These are phyloP conservation scores for Fusarium sp. DNA, from an alignment of 2,329 filamentous ascomycete species.

Conservation along the genomic window DNA sequence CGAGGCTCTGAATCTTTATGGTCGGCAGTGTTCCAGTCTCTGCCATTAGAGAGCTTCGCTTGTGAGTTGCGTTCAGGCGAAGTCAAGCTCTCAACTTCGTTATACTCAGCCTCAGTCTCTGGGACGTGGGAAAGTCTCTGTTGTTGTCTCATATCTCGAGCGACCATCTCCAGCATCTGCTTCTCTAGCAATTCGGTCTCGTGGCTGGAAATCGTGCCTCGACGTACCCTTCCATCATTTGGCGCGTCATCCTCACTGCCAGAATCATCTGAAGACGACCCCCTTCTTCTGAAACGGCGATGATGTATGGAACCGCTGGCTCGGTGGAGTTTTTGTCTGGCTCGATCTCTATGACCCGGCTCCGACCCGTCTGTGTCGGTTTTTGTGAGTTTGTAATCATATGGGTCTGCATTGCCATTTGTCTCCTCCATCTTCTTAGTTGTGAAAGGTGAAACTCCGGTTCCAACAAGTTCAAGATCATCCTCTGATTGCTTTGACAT, in stretches of 20 bases:
- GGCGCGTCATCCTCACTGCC: conserved; percentile 64
- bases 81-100: conserved; percentile 51
- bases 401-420: conserved; percentile 38
- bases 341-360: conserved; percentile 67
- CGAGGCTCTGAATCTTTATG: conserved; percentile 56
- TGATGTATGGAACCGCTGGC: conserved; percentile 63
- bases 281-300: conserved; percentile 62
- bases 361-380: conserved; percentile 59
- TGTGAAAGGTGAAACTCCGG: conserved; percentile 43
- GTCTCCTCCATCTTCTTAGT: conserved; percentile 44
- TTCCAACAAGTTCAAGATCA: conserved; percentile 4
- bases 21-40: conserved; percentile 55
- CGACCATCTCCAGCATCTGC: conserved; percentile 72
- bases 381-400: conserved; percentile 41
- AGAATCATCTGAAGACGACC: conserved; percentile 69
- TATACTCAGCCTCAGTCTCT: conserved; percentile 50
- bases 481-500: conserved; percentile 51
- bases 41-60: conserved; percentile 49
- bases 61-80: conserved; percentile 48
- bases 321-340: conserved; percentile 70
- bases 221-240: conserved; percentile 51
- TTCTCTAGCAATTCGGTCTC: conserved; percentile 67
- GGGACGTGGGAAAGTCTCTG: conserved; percentile 53
- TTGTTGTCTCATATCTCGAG: conserved; percentile 60
- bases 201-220: conserved; percentile 62